Conservation (phyloP, 2,329 filamentous ascomycete species). For the Nemania diffusa region DNA sequence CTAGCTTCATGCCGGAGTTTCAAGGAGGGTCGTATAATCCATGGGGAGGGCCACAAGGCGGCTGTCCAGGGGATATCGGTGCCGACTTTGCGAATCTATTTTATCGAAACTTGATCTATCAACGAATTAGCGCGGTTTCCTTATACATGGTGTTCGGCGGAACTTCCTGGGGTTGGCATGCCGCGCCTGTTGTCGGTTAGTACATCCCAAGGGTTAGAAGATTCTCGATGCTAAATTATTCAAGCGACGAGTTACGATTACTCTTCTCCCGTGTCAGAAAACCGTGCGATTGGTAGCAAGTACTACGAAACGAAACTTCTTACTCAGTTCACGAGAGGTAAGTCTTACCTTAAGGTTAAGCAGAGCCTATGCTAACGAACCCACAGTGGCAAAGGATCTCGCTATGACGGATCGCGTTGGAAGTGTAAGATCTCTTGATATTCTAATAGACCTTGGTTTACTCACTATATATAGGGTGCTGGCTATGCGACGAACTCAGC, state of each 20-base stretch:
- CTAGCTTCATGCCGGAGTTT: slow-evolving; percentile 68
- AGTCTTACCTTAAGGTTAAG: background rate
- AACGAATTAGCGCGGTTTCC: slow-evolving; percentile 68
- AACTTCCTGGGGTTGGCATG: slow-evolving; percentile 70
- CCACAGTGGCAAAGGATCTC: slow-evolving; percentile 62
- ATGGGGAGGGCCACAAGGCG: slow-evolving; percentile 69
- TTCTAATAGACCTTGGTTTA: background rate
- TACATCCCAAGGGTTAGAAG: background rate
- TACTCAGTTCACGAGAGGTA: slow-evolving; percentile 64
- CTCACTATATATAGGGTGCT: slow-evolving; percentile 54
- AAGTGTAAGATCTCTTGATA: slow-evolving; percentile 41
- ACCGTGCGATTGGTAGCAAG: slow-evolving; percentile 66
- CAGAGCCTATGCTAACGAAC: background rate
- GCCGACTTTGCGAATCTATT: slow-evolving; percentile 71
- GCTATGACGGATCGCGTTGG: slow-evolving; percentile 63
- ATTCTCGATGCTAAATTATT: background rate
- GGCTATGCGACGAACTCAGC: slow-evolving; percentile 61
- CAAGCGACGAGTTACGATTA: slow-evolving; percentile 70
- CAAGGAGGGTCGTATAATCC: slow-evolving; percentile 70
- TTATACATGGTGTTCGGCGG: slow-evolving; percentile 74
- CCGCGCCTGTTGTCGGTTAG: slow-evolving; percentile 62
- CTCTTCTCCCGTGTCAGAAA: slow-evolving; percentile 69
- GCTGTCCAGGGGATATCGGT: slow-evolving; percentile 64
- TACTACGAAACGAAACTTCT: slow-evolving; percentile 72
- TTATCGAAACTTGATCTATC: slow-evolving; percentile 70